Evolutionary conservation across 257 asterid genomes (phyloP), one percentile per base, ranked within the genome.

Genomic region (Solanum rostratum): DNA sequence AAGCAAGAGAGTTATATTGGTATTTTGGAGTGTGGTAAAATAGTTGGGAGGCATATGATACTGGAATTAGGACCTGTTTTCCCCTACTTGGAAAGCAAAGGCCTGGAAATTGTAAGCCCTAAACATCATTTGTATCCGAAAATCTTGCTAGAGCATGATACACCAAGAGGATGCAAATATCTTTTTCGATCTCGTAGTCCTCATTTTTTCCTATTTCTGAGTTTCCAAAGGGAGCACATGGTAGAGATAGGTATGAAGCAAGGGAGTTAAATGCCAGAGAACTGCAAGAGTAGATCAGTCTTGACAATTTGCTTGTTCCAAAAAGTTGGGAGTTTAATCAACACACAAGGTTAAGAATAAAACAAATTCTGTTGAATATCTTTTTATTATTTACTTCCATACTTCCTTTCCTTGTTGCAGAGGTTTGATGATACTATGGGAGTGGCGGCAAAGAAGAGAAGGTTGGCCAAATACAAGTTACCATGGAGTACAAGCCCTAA

Each of bases 401-500:
- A 20, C 19, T 43, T 30, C 8, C 15, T 53, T 80, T 83, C 65
- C 45, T 5, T 52, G 22, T 84, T 68, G 24, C 22, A 88, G 90
- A 55, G 66, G 3, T 30, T 16, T 84, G 81, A 74, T 43, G 90
- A 86, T 63, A 20, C 27, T 1, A 2, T 84, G 10, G 90, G 90
- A 54, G 73, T 86, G 84, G 74, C 86, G 30, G 89, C 87, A 54
- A 84, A 59, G 81, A 88, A 76, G 20, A 18, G 85, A 79, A 81
- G 68, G 81, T 66, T 82, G 49, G 88, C 87, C 20, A 46, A 55
- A 15, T 70, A 74, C 8, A 88, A 45, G 83, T 68, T 84, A 59
- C 84, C 90, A 41, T 88, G 87, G 86, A 81, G 81, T 53, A 84
- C 60, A 76, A 49, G 78, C 71, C 46, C n/a, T 63, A 70, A 74